A percentile compares a stretch with the other conserved stretches of the same genome.
phyloP scores from a whole-genome alignment of 495 filamentous ascomycete species.

The Sabuloglossum arenarium region DNA sequence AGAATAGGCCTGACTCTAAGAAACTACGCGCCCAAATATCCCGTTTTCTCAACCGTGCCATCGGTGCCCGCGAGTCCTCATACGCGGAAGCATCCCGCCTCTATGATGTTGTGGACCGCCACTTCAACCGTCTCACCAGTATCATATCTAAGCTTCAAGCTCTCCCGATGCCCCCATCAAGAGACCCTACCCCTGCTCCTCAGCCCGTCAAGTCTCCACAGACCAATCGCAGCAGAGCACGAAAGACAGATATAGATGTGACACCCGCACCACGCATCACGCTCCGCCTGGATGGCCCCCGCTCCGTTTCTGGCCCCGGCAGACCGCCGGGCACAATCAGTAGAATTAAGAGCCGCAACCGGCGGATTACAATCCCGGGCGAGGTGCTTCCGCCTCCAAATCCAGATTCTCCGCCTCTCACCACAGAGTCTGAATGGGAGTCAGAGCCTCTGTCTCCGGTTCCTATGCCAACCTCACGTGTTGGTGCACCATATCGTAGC shows the following conservation, averaged over 20 bases:
- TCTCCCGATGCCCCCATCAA: conserved; percentile 49
- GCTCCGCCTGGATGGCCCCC: conserved; percentile 35
- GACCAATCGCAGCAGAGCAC: conserved; percentile 28
- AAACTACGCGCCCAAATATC: conserved; percentile 59
- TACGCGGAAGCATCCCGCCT: conserved; percentile 70
- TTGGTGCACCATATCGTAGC: conserved; percentile 12
- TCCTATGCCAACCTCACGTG: conserved; percentile 17
- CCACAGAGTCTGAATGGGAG: conserved; percentile 18
- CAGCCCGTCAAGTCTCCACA: conserved; percentile 24
- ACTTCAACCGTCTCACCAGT: conserved; percentile 50
- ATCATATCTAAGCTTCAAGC: conserved; percentile 68
- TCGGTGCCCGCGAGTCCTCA: conserved; percentile 54
- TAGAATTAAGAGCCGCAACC: conserved; percentile 13
- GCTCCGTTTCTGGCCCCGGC: conserved; percentile 11
- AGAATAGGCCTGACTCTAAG: conserved; percentile 30
- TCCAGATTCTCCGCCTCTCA: conserved; percentile 18
- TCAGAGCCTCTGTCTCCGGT: conserved; percentile 16
- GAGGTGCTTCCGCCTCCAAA: conserved; percentile 26
- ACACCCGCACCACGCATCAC: conserved; percentile 34
- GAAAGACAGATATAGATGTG: conserved; percentile 20
- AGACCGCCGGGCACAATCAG: neutral
- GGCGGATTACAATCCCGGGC: conserved; percentile 21
- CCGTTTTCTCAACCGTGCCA: conserved; percentile 44
- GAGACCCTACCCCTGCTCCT: conserved; percentile 38
- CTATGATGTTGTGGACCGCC: conserved; percentile 55